Evolutionary conservation across 768 basidiomycete species (phyloP).

Genomic region (Rossbeevera mucosa): DNA sequence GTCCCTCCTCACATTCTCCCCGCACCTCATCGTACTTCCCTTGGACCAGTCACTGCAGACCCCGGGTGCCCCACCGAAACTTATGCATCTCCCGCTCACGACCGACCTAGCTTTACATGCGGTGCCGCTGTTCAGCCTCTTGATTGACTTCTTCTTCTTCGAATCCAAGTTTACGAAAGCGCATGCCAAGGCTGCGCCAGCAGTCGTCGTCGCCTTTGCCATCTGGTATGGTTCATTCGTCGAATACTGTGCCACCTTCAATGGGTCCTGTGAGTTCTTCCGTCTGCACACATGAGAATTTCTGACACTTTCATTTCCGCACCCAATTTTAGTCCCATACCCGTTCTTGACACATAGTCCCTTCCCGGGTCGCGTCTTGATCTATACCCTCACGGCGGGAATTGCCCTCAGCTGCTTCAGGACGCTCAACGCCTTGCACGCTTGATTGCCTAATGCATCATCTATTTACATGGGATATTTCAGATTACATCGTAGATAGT

Average conservation of each 20-base stretch:
- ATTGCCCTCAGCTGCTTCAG: constrained; percentile 56
- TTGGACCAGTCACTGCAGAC: neutral
- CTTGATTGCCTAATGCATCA: constrained; percentile 7
- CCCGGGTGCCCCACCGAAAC: constrained; percentile 1
- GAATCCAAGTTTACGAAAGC: constrained; percentile 49
- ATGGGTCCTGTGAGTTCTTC: constrained; percentile 54
- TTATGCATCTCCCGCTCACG: constrained; percentile 43
- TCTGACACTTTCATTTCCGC: neutral
- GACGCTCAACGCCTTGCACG: constrained; percentile 55
- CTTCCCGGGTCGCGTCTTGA: constrained; percentile 45
- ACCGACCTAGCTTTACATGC: constrained; percentile 67
- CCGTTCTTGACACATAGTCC: constrained; percentile 71
- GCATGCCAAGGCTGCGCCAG: constrained; percentile 14
- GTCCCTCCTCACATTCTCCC: constrained; percentile 53
- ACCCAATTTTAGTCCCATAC: constrained; percentile 58
- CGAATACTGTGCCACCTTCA: constrained; percentile 61
- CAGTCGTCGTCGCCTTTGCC: constrained; percentile 21
- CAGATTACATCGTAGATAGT: neutral
- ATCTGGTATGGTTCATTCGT: constrained; percentile 59
- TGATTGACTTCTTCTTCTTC: constrained; percentile 65
- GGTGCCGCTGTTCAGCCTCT: constrained; percentile 50
- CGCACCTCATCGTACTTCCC: constrained; percentile 50
- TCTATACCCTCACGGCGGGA: constrained; percentile 51
- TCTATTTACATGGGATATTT: neutral
- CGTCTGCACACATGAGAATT: neutral